phyloP scores from a whole-genome alignment of 805 yeast genomes.

The Pichia ethanolica region DNA sequence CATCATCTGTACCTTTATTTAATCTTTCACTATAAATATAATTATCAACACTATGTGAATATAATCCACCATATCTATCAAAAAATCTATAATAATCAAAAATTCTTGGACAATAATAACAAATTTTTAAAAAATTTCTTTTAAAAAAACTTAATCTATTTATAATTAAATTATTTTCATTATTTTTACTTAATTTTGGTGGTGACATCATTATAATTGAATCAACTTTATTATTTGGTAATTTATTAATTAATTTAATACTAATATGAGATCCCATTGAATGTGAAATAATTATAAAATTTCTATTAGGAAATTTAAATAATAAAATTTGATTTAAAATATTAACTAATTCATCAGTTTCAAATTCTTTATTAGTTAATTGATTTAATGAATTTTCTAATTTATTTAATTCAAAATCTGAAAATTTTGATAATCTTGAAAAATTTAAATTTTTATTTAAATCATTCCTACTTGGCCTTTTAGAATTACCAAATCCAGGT shows the following conservation, averaged over 20 bases:
- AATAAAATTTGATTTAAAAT: constrained; percentile 32
- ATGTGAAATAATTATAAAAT: constrained; percentile 41
- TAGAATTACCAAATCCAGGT: constrained; percentile 78
- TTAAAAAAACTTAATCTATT: constrained; percentile 14
- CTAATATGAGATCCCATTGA: constrained; percentile 52
- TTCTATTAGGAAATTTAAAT: constrained; percentile 36
- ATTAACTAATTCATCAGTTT: constrained; percentile 34
- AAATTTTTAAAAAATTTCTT: constrained; percentile 23
- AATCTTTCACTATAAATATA: constrained; percentile 34
- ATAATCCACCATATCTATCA: constrained; percentile 58
- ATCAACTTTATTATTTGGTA: constrained; percentile 35
- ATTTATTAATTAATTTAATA: constrained; percentile 32
- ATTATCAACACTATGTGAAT: constrained; percentile 52
- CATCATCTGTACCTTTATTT: constrained; percentile 11
- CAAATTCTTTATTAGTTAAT: constrained; percentile 36
- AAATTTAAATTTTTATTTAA: constrained; percentile 2
- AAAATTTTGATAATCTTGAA: constrained; percentile 18
- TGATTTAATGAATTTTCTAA: constrained; percentile 23
- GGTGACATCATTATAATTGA: constrained; percentile 43
- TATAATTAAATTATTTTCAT: neutral
- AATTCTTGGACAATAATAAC: constrained; percentile 34
- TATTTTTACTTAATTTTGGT: constrained; percentile 23
- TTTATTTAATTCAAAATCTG: constrained; percentile 14
- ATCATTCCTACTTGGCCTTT: constrained; percentile 16
- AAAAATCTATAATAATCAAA: constrained; percentile 49